These are phyloP conservation scores for Mytilinidion resinicola DNA, from an alignment of 495 filamentous ascomycete genomes.

Conservation along the genomic window DNA sequence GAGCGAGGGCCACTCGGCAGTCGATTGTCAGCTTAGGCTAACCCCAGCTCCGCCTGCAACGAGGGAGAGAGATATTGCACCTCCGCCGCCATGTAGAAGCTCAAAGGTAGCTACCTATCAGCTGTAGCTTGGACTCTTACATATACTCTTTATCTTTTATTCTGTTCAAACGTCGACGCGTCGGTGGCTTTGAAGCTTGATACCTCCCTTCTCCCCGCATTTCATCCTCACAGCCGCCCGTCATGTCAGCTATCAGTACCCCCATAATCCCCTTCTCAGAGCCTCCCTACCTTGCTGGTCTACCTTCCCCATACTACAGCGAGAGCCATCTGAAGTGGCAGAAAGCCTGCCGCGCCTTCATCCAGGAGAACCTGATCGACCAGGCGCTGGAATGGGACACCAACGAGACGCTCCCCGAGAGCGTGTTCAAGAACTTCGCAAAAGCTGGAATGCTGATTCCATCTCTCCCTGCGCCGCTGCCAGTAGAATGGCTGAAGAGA, in stretches of 20 bases:
- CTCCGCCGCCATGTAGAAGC: too few species aligned
- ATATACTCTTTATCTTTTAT: too few species aligned
- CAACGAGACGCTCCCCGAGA: constrained; percentile 52
- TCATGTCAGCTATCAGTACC: background rate
- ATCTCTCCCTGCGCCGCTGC: constrained; percentile 59
- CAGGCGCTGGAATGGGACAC: constrained; percentile 63
- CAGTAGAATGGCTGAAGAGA: constrained; percentile 58
- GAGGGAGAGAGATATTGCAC: too few species aligned
- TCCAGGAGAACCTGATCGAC: constrained; percentile 52
- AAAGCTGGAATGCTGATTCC: constrained; percentile 47
- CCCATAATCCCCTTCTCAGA: constrained; percentile 61
- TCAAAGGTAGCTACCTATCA: too few species aligned
- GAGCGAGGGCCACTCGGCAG: background rate
- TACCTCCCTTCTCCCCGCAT: too few species aligned
- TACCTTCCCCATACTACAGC: constrained; percentile 66
- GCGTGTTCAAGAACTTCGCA: constrained; percentile 57
- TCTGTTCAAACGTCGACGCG: too few species aligned
- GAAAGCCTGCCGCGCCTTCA: constrained; percentile 58
- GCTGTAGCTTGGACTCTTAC: too few species aligned
- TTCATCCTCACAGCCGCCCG: background rate
- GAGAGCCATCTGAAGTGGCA: constrained; percentile 59
- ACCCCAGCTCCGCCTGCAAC: too few species aligned
- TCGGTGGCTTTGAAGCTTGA: too few species aligned
- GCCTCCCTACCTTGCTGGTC: constrained; percentile 61
- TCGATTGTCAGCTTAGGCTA: too few species aligned